Evolutionary conservation across 2,329 filamentous ascomycete genomes (phyloP).

Genomic region (Sordariomycetes sp.): DNA sequence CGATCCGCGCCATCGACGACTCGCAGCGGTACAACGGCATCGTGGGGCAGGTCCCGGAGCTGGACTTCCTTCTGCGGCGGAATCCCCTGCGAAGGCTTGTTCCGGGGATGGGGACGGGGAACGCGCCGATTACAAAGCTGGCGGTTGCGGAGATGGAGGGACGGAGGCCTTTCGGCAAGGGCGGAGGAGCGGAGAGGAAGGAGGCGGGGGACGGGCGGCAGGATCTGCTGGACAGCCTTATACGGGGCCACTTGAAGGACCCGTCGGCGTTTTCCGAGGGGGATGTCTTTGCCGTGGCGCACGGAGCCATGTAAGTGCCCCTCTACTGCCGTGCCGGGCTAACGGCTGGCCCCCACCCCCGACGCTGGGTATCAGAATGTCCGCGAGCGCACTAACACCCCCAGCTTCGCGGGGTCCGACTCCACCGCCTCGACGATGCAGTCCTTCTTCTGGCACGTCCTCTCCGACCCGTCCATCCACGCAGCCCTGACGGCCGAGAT

Average conservation of each 20-base stretch:
- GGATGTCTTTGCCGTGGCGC: slow-evolving; percentile 42
- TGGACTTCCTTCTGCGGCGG: slow-evolving; percentile 30
- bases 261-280: slow-evolving; percentile 31
- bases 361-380: too few species aligned
- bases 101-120: slow-evolving; percentile 26
- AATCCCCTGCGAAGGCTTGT: slow-evolving; percentile 29
- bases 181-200: slow-evolving; percentile 24
- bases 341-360: too few species aligned
- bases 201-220: slow-evolving; percentile 24
- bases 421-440: slow-evolving; percentile 47
- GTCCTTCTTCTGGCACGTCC: slow-evolving; percentile 37
- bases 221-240: slow-evolving; percentile 35
- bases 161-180: slow-evolving; percentile 29
- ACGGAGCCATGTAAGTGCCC: slow-evolving; percentile 36
- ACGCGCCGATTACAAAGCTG: slow-evolving; percentile 36
- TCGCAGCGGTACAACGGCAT: slow-evolving; percentile 38
- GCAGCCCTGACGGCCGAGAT: slow-evolving; percentile 27
- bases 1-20: slow-evolving; percentile 28
- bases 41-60: slow-evolving; percentile 34
- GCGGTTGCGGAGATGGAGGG: slow-evolving; percentile 34
- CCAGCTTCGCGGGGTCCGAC: slow-evolving; percentile 44
- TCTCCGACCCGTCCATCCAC: slow-evolving; percentile 29
- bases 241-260: slow-evolving; percentile 37
- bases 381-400: background rate
- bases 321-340: too few species aligned